A percentile compares a stretch with the other conserved stretches of the same genome.
phyloP scores from a whole-genome alignment of 2,329 filamentous ascomycete species.

The Pseudocercospora fuligena region DNA sequence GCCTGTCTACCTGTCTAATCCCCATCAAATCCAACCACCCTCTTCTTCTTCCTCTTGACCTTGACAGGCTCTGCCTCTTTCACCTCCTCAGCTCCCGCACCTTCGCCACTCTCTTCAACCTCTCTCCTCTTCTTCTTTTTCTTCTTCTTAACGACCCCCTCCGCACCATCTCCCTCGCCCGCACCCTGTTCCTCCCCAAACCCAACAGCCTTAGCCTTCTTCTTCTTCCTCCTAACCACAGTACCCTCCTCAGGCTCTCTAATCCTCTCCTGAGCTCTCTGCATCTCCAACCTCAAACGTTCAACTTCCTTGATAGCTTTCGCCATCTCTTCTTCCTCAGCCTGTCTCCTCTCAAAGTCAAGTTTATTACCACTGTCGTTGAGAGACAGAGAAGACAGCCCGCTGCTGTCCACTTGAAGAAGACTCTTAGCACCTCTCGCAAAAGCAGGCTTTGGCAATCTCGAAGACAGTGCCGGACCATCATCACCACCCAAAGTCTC shows the following conservation, averaged over 20 bases:
- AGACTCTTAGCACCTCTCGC: slow-evolving; percentile 64
- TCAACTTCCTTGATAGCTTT: slow-evolving; percentile 89
- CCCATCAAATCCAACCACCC: slow-evolving; percentile 41
- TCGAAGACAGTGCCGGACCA: slow-evolving; percentile 22
- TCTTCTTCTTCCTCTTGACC: slow-evolving; percentile 49
- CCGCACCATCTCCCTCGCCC: slow-evolving; percentile 26
- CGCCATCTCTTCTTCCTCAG: slow-evolving; percentile 86
- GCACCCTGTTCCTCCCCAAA: slow-evolving; percentile 22
- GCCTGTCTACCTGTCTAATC: not conserved
- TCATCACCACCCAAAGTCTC: slow-evolving; percentile 51
- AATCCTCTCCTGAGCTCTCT: slow-evolving; percentile 75
- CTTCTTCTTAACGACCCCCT: slow-evolving; percentile 35
- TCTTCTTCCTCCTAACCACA: slow-evolving; percentile 66
- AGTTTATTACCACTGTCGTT: slow-evolving; percentile 56
- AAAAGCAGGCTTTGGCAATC: slow-evolving; percentile 39
- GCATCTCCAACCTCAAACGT: slow-evolving; percentile 84
- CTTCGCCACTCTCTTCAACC: slow-evolving; percentile 22
- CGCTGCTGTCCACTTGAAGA: slow-evolving; percentile 85
- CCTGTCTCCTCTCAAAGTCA: slow-evolving; percentile 69
- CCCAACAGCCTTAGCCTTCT: slow-evolving; percentile 45
- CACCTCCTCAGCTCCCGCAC: slow-evolving; percentile 24
- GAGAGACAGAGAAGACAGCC: slow-evolving; percentile 73
- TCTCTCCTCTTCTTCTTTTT: slow-evolving; percentile 21
- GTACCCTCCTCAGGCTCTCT: slow-evolving; percentile 64
- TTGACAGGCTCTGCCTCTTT: slow-evolving; percentile 20